Evolutionary conservation across 345 rosid species (phyloP), one percentile per base, ranked within the genome.

Genomic region (Raphanus sativus): DNA sequence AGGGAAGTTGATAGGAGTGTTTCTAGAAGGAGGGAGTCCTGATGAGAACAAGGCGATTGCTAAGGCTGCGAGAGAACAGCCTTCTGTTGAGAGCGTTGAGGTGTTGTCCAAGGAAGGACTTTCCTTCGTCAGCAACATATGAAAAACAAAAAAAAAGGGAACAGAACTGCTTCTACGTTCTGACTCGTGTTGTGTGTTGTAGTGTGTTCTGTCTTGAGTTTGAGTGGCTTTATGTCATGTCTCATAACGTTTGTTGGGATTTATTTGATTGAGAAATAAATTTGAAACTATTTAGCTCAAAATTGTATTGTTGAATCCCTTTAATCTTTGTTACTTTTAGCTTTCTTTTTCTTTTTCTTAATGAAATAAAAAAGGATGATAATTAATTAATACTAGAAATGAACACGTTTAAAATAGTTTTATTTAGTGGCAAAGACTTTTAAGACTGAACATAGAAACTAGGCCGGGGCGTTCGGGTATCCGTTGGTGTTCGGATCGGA

Each of bases 11-110:
- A 80, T 89, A 10, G 99, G 99, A 80, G 97, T 71, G 17, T 95
- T 95, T 73, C 83, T 95, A 56, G 99, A 95, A 83, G 87, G 92
- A 30, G 99, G 99, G 60, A 84, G 76, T 75, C 88, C 99, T 1
- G 97, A 95, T 50, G 98, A 95, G 85, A 92, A 92, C 81, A 84
- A 85, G 36, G 92, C 94, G 1, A 89, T 95, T 74, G 97, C 99
- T 62, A 92, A 89, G 42, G 86, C 84, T 60, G 99, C 98, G 2
- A 75, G 83, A 87, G 81, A 75, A 52, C 95, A 89, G 50, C 99
- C 97, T 65, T 9, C 87, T 0, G 94, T 84, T 62, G 87, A 74
- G 30, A 86, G 80, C 77, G 50, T 90, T 85, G 92, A 89, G 55
- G 64, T 74, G 65, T 84, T 95, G 68, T 56, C 81, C 26, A 83